A percentile compares a stretch with the other conserved stretches of the same genome.
Conservation (phyloP, 169 alveolate genomes). For the Cryptosporidium ubiquitum region DNA sequence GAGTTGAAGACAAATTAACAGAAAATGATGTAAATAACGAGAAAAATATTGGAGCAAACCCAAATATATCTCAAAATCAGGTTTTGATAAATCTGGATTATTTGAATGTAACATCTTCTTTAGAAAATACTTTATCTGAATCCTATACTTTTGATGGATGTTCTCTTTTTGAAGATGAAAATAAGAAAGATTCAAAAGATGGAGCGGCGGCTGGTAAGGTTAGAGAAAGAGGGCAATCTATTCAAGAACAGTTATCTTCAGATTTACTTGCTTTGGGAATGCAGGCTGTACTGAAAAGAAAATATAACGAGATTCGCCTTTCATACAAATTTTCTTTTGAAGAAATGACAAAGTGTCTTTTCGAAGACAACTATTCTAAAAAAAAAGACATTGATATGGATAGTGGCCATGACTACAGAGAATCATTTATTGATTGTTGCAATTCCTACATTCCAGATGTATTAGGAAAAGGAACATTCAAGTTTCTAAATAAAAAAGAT, state of each 20-base stretch:
- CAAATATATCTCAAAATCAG: background rate
- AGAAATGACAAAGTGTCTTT: constrained; percentile 35
- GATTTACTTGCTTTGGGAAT: constrained; percentile 62
- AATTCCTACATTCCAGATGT: constrained; percentile 1
- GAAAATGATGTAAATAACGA: background rate
- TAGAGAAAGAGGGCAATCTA: constrained; percentile 27
- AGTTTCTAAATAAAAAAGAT: background rate
- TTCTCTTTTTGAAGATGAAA: constrained; percentile 15
- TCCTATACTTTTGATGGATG: constrained; percentile 59
- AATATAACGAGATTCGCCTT: constrained; percentile 16
- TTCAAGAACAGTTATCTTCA: constrained; percentile 56
- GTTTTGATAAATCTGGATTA: background rate
- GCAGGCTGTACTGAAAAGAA: constrained; percentile 60
- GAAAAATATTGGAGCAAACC: background rate
- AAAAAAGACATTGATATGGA: background rate
- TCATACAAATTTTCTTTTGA: constrained; percentile 56
- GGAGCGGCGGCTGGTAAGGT: background rate
- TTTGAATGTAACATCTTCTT: constrained; percentile 19
- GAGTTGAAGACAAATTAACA: background rate
- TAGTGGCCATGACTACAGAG: background rate
- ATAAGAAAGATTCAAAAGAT: background rate
- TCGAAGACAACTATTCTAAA: constrained; percentile 1
- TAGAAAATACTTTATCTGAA: background rate
- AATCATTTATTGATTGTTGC: constrained; percentile 34
- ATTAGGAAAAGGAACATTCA: background rate